Percentiles rank a stretch among this genome's conserved stretches.
Evolutionary conservation across 441 rosid species (phyloP).

Genomic region (Erysimum cheiri): DNA sequence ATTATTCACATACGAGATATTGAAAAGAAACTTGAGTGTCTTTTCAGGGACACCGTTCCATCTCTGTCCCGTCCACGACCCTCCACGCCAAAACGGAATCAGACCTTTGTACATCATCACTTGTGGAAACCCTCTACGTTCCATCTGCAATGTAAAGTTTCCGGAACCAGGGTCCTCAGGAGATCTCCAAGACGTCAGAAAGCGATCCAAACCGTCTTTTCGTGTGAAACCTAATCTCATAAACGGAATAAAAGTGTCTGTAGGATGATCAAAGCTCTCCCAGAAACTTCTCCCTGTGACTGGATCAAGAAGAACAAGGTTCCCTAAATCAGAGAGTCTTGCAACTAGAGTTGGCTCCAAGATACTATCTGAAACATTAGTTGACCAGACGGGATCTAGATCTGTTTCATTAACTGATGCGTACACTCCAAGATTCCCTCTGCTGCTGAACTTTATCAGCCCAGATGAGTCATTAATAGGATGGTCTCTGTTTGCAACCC

Average conservation of each 20-base stretch:
- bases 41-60: slow-evolving; percentile 67
- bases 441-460: slow-evolving; percentile 45
- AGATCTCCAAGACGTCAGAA: slow-evolving; percentile 65
- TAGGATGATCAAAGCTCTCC: slow-evolving; percentile 74
- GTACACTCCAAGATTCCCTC: slow-evolving; percentile 55
- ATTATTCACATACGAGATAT: slow-evolving; percentile 35
- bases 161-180: slow-evolving; percentile 63
- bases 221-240: slow-evolving; percentile 61
- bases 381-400: slow-evolving; percentile 55
- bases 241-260: slow-evolving; percentile 53
- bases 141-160: slow-evolving; percentile 44
- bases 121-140: slow-evolving; percentile 60
- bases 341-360: slow-evolving; percentile 41
- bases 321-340: slow-evolving; percentile 66
- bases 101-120: slow-evolving; percentile 54
- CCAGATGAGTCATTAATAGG: slow-evolving; percentile 59
- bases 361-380: slow-evolving; percentile 47
- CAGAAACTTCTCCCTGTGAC: slow-evolving; percentile 45
- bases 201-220: slow-evolving; percentile 42
- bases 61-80: slow-evolving; percentile 69
- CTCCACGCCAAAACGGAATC: slow-evolving; percentile 51
- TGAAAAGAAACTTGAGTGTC: slow-evolving; percentile 47
- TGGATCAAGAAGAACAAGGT: slow-evolving; percentile 53
- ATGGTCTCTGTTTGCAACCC: slow-evolving; percentile 75
- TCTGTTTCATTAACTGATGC: slow-evolving; percentile 43